Evolutionary conservation across 169 alveolate genomes (phyloP).

Genomic region (Plasmodium knowlesi): DNA sequence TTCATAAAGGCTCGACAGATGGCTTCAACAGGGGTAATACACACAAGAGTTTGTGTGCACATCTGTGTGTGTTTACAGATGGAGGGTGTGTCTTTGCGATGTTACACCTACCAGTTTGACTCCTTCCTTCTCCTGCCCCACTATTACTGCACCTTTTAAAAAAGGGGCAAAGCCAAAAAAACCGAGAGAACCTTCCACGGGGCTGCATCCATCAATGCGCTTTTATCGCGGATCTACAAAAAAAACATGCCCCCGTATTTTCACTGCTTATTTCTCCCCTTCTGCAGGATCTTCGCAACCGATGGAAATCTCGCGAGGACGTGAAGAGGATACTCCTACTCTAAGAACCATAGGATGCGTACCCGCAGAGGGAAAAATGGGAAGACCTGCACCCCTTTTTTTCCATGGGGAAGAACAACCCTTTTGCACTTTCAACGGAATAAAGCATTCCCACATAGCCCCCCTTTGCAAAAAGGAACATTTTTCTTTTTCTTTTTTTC

Average conservation of each 20-base stretch:
- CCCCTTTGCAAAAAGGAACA: neutral
- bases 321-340: conserved; percentile 35
- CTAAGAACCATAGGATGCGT: neutral
- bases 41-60: neutral
- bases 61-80: neutral
- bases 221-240: neutral
- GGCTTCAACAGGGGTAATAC: conserved; percentile 62
- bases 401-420: neutral
- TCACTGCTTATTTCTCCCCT: neutral
- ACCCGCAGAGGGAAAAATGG: neutral
- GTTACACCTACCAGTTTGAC: neutral
- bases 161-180: neutral
- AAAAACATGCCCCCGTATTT: neutral
- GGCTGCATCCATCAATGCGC: neutral
- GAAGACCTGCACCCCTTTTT: neutral
- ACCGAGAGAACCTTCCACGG: neutral
- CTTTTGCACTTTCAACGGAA: neutral
- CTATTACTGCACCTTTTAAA: neutral
- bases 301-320: conserved; percentile 71
- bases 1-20: conserved; percentile 51
- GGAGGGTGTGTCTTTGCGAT: neutral
- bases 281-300: conserved; percentile 46
- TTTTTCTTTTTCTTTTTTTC: neutral
- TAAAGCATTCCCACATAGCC: neutral
- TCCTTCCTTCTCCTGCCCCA: neutral